phyloP scores from a whole-genome alignment of 2,329 filamentous ascomycete species.

The Neocatenulostroma microsporum region DNA sequence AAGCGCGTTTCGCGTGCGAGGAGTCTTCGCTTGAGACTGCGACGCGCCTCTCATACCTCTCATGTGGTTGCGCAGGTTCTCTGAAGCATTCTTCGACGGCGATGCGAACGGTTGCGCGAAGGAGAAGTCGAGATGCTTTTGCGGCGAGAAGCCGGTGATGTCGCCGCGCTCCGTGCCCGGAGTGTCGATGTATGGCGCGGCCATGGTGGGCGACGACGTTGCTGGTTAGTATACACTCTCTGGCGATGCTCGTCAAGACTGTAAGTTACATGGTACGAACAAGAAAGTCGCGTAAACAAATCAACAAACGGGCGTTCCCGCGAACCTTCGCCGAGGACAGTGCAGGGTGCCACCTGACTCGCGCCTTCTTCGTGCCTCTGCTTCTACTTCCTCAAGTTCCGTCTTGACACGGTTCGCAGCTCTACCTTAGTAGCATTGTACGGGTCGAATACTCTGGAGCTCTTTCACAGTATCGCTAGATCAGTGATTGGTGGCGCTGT shows the following conservation, averaged over 20 bases:
- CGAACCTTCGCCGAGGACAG: too few species aligned
- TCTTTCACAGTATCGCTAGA: not conserved
- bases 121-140: conserved; percentile 64
- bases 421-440: not conserved
- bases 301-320: too few species aligned
- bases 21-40: conserved; percentile 45
- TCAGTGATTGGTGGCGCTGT: not conserved
- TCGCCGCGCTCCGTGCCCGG: conserved; percentile 79
- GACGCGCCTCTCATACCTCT: conserved; percentile 54
- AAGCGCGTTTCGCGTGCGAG: conserved; percentile 63
- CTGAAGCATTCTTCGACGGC: conserved; percentile 62
- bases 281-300: conserved; percentile 3
- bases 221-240: conserved; percentile 1
- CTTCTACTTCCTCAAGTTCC: too few species aligned
- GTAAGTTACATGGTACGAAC: too few species aligned
- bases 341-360: conserved; percentile 3
- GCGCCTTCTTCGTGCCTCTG: too few species aligned
- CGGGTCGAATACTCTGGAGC: not conserved
- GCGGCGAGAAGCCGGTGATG: conserved; percentile 60
- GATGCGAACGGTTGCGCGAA: conserved; percentile 82
- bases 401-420: too few species aligned
- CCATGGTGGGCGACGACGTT: conserved; percentile 4
- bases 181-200: conserved; percentile 57
- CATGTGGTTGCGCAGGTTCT: conserved; percentile 63
- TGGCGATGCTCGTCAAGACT: not conserved